A percentile compares a stretch with the other conserved stretches of the same genome.
Conservation (phyloP, 495 filamentous ascomycete genomes). For the Bacidia rubella region DNA sequence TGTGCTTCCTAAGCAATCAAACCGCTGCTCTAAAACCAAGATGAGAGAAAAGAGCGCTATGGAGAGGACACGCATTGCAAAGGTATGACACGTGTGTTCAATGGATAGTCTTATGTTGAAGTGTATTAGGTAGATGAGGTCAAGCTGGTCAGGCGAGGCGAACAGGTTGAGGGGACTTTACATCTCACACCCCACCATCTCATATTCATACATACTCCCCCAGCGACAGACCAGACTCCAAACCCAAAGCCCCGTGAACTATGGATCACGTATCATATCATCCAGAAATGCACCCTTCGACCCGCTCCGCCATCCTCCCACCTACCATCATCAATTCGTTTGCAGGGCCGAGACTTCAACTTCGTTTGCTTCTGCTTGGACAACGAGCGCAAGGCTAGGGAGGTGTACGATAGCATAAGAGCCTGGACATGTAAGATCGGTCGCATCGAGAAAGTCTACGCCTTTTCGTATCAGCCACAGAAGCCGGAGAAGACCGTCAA, state of each 20-base stretch:
- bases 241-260: constrained; percentile 51
- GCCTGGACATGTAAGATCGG: constrained; percentile 69
- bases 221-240: constrained; percentile 18
- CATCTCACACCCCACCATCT: constrained; percentile 55
- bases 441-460: constrained; percentile 79
- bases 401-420: constrained; percentile 83
- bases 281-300: constrained; percentile 58
- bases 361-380: constrained; percentile 84
- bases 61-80: constrained; percentile 45
- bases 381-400: constrained; percentile 58
- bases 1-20: too few species aligned
- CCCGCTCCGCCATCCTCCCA: constrained; percentile 57
- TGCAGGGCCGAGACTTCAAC: constrained; percentile 84
- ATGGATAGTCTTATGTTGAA: constrained; percentile 1
- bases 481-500: constrained; percentile 60
- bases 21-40: too few species aligned
- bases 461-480: constrained; percentile 70
- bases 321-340: constrained; percentile 66
- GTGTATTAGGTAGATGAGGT: constrained; percentile 45
- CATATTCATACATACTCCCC: constrained; percentile 44
- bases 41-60: constrained; percentile 18
- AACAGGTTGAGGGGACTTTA: constrained; percentile 45
- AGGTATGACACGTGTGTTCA: constrained; percentile 22
- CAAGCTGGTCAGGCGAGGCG: constrained; percentile 46
- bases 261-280: constrained; percentile 91